phyloP scores from a whole-genome alignment of 2,329 filamentous ascomycete genomes.

The Aureobasidium namibiae region DNA sequence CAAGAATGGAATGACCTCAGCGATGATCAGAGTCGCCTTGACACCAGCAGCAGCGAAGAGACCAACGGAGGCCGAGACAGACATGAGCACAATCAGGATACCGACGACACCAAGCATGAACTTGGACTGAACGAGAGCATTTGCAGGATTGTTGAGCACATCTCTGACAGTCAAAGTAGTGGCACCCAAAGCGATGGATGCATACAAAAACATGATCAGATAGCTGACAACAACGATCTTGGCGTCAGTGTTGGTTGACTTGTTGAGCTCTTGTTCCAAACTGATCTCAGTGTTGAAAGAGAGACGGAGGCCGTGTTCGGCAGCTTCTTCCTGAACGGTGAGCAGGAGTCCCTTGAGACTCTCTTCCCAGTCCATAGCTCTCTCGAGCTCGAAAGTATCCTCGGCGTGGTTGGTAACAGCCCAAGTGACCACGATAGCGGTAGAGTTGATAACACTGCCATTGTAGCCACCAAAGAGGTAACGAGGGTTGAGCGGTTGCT shows the following conservation, averaged over 20 bases:
- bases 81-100: slow-evolving; percentile 95
- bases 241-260: slow-evolving; percentile 95
- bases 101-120: slow-evolving; percentile 92
- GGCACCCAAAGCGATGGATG: slow-evolving; percentile 83
- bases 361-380: slow-evolving; percentile 83
- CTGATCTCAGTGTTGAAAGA: slow-evolving; percentile 96
- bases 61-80: slow-evolving; percentile 88
- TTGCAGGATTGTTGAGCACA: slow-evolving; percentile 71
- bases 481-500: slow-evolving; percentile 77
- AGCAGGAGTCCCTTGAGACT: slow-evolving; percentile 66
- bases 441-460: slow-evolving; percentile 58
- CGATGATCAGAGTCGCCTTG: slow-evolving; percentile 94
- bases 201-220: slow-evolving; percentile 97
- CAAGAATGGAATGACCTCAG: slow-evolving; percentile 96
- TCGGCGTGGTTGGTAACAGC: slow-evolving; percentile 82
- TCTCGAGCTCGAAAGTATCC: slow-evolving; percentile 59
- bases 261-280: slow-evolving; percentile 90
- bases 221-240: slow-evolving; percentile 97
- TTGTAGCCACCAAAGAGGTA: slow-evolving; percentile 80
- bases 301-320: slow-evolving; percentile 67
- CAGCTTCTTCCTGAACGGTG: slow-evolving; percentile 72
- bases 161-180: slow-evolving; percentile 71
- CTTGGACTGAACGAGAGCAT: slow-evolving; percentile 88
- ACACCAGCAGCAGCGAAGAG: slow-evolving; percentile 86
- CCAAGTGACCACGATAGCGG: slow-evolving; percentile 86